Evolutionary conservation across 306 rosid genomes (phyloP).

Genomic region (Datisca glomerata): DNA sequence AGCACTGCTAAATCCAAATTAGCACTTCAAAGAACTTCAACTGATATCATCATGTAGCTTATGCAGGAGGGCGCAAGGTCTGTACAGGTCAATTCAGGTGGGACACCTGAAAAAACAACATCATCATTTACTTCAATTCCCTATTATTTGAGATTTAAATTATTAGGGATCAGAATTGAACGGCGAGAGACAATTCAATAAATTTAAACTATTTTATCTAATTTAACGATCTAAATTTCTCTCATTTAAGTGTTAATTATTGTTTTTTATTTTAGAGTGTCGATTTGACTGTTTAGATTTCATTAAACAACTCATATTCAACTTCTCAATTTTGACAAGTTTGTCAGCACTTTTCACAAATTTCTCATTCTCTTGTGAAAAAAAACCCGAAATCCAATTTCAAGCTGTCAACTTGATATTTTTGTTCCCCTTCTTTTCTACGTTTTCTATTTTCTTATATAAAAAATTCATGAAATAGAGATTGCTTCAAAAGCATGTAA

Average conservation of each 20-base stretch:
- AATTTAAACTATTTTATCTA: too few relatives aligned
- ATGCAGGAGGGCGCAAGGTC: slow-evolving; percentile 1
- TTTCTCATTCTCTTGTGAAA: not conserved
- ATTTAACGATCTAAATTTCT: too few relatives aligned
- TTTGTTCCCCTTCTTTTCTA: not conserved
- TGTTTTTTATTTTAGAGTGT: not conserved
- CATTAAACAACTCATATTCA: not conserved
- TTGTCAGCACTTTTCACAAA: not conserved
- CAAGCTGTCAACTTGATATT: not conserved
- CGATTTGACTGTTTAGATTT: not conserved
- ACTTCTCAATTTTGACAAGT: too few relatives aligned
- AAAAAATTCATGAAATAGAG: slow-evolving; percentile 3
- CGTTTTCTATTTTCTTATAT: slow-evolving; percentile 8
- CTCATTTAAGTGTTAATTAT: not conserved
- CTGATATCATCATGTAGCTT: not conserved
- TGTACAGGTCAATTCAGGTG: slow-evolving; percentile 8
- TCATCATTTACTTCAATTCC: slow-evolving; percentile 13
- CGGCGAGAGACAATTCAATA: too few relatives aligned
- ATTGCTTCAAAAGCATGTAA: slow-evolving; percentile 11
- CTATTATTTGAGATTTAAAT: not conserved
- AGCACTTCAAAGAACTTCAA: not conserved
- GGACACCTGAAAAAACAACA: slow-evolving; percentile 17
- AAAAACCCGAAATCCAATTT: not conserved
- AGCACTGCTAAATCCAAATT: too few relatives aligned
- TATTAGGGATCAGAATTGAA: too few relatives aligned